phyloP scores from a whole-genome alignment of 2,329 filamentous ascomycete species.

The Drechmeria coniospora region DNA sequence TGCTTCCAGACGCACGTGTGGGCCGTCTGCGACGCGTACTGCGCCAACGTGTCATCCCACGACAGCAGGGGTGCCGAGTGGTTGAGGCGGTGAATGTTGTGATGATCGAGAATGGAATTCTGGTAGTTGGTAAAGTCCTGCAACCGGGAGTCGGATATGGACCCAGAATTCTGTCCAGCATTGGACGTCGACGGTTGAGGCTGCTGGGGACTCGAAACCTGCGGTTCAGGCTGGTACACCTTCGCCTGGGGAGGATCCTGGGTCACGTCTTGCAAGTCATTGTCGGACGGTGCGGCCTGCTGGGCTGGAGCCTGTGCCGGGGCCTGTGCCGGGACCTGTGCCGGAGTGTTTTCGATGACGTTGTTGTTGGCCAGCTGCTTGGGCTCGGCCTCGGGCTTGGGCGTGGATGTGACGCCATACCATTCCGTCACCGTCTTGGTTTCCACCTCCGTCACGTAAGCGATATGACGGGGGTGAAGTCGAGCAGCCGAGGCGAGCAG shows the following conservation, averaged over 20 bases:
- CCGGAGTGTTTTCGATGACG: too few relatives aligned
- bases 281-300: too few relatives aligned
- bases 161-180: too few relatives aligned
- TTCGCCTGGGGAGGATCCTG: background rate
- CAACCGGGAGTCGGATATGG: too few relatives aligned
- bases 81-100: constrained; percentile 78
- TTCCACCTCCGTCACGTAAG: constrained; percentile 24
- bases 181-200: too few relatives aligned
- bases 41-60: constrained; percentile 51
- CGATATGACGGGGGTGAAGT: constrained; percentile 25
- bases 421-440: constrained; percentile 30
- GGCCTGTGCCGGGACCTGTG: too few relatives aligned
- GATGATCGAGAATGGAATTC: constrained; percentile 44
- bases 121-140: constrained; percentile 18
- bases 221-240: too few relatives aligned
- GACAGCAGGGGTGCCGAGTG: constrained; percentile 51
- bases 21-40: constrained; percentile 49
- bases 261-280: too few relatives aligned
- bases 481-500: constrained; percentile 29
- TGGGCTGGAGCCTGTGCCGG: too few relatives aligned
- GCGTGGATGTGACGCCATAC: background rate
- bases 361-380: too few relatives aligned
- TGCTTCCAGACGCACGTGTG: constrained; percentile 57
- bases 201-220: too few relatives aligned
- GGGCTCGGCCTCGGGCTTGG: constrained; percentile 4